A percentile compares a stretch with the other conserved stretches of the same genome.
These are phyloP conservation scores for Botrytis tulipae DNA, from an alignment of 2,329 filamentous ascomycete genomes.

Conservation along the genomic window DNA sequence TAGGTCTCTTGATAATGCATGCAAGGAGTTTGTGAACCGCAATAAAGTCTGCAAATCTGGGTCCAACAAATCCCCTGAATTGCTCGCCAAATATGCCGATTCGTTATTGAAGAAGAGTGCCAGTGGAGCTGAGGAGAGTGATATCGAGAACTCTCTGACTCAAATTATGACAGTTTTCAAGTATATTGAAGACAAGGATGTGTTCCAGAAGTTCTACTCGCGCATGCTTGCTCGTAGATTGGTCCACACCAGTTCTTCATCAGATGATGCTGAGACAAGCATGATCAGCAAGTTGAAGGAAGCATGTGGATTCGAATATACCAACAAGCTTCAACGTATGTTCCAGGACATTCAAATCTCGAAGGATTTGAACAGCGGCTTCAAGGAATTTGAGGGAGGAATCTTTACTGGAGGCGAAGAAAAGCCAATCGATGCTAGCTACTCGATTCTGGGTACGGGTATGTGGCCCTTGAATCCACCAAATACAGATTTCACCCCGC, in stretches of 20 bases:
- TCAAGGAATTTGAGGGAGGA: conserved; percentile 72
- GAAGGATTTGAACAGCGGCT: conserved; percentile 89
- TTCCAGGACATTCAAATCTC: conserved; percentile 99
- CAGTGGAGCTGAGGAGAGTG: conserved; percentile 88
- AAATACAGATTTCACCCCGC: conserved; percentile 83
- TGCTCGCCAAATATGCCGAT: conserved; percentile 94
- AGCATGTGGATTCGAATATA: conserved; percentile 97
- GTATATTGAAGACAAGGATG: conserved; percentile 99
- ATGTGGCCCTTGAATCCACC: conserved; percentile 95
- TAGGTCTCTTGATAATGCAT: conserved; percentile 91
- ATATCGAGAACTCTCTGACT: conserved; percentile 81
- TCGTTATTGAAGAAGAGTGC: conserved; percentile 88
- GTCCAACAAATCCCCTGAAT: conserved; percentile 89
- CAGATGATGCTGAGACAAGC: conserved; percentile 94
- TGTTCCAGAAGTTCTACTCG: conserved; percentile 99
- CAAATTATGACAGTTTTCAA: conserved; percentile 99
- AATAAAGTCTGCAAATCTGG: conserved; percentile 94
- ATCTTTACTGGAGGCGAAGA: conserved; percentile 61
- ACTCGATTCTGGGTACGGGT: conserved; percentile 90
- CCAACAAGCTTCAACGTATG: conserved; percentile 99
- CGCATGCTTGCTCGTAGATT: conserved; percentile 92
- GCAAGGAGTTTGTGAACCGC: conserved; percentile 95
- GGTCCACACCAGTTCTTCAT: conserved; percentile 92
- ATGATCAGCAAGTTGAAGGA: conserved; percentile 99
- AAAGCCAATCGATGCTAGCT: conserved; percentile 78